Evolutionary conservation across 805 yeast genomes (phyloP).

Genomic region (Saccharomycopsis javanensis): DNA sequence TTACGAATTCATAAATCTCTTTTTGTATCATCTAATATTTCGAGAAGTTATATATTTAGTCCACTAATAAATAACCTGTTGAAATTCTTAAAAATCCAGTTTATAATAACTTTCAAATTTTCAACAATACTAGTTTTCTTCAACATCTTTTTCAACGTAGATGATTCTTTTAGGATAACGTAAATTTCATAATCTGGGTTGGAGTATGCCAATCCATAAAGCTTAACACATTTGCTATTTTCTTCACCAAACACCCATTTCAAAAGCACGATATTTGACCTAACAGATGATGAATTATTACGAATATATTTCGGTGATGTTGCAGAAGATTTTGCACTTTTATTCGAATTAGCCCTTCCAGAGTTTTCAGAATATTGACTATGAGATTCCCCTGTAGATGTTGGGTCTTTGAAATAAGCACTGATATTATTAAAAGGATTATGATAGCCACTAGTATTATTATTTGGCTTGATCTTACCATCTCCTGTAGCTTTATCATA

Average conservation of each 20-base stretch:
- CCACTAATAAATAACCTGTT: constrained; percentile 17
- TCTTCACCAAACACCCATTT: background rate
- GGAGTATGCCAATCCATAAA: constrained; percentile 14
- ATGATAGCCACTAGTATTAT: background rate
- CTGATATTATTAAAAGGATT: background rate
- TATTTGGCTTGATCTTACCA: background rate
- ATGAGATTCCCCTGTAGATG: background rate
- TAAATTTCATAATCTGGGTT: constrained; percentile 16
- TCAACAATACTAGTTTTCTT: constrained; percentile 8
- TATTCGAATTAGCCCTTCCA: background rate
- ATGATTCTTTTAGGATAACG: constrained; percentile 10
- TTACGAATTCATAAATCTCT: too few species aligned
- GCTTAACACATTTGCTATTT: constrained; percentile 6
- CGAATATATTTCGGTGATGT: background rate
- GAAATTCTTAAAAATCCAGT: constrained; percentile 20
- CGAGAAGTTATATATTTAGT: background rate
- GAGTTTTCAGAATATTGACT: background rate
- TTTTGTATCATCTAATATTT: too few species aligned
- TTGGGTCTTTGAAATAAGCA: background rate
- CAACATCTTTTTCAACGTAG: background rate
- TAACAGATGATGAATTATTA: background rate
- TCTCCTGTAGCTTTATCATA: background rate
- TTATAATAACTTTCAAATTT: constrained; percentile 17
- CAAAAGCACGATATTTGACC: background rate
- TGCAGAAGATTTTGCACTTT: background rate